Conservation (phyloP, 192 early-diverging fungal genomes). For the Backusella tarrabulga region DNA sequence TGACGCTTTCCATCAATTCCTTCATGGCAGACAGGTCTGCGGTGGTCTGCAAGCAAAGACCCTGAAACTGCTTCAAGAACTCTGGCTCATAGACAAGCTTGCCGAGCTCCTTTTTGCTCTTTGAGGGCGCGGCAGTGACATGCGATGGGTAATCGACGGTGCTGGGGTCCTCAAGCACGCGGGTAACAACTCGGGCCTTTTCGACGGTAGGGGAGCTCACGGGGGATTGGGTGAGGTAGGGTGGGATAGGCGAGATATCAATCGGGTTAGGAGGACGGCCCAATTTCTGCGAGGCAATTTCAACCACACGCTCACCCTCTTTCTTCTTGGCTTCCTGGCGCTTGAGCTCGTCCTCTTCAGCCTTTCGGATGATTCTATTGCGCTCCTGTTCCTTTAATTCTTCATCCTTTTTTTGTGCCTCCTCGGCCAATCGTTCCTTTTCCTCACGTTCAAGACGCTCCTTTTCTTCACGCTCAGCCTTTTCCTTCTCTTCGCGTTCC, state of each 20-base stretch:
- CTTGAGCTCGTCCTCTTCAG: constrained; percentile 14
- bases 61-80: constrained; percentile 81
- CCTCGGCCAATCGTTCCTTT: background rate
- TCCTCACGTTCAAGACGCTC: background rate
- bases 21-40: constrained; percentile 52
- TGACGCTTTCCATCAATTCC: constrained; percentile 38
- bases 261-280: constrained; percentile 24
- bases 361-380: constrained; percentile 11
- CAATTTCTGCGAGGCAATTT: constrained; percentile 16
- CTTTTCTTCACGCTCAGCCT: background rate
- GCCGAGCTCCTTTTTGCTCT: constrained; percentile 43
- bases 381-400: background rate
- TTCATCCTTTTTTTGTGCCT: background rate
- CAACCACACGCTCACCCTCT: background rate
- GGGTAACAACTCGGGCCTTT: background rate
- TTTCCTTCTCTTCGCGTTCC: background rate
- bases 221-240: constrained; percentile 44
- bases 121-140: constrained; percentile 49
- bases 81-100: constrained; percentile 67
- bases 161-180: constrained; percentile 44
- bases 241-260: constrained; percentile 15
- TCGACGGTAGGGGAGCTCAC: constrained; percentile 27
- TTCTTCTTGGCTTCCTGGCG: background rate
- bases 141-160: constrained; percentile 43
- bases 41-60: constrained; percentile 62